Evolutionary conservation across 192 early-diverging fungal genomes (phyloP).

Genomic region (Martensiomyces pterosporus): DNA sequence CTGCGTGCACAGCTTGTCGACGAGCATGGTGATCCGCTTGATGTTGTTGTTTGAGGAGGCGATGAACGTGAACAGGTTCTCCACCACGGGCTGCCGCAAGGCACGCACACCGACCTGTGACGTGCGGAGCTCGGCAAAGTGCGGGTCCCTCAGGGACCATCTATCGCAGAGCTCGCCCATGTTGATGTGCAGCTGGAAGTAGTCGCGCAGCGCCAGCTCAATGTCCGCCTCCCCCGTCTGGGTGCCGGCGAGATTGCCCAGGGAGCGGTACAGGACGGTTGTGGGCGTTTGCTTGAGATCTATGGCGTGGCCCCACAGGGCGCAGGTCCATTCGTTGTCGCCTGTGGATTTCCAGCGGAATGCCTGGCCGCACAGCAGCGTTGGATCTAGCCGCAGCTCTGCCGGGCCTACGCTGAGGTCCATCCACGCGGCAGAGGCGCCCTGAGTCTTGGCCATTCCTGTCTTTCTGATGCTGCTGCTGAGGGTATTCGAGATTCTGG

Average conservation of each 20-base stretch:
- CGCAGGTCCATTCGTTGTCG: slow-evolving; percentile 56
- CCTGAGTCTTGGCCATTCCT: no score
- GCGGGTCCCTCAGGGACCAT: slow-evolving; percentile 59
- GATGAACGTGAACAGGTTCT: slow-evolving; percentile 88
- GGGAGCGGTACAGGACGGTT: slow-evolving; percentile 30
- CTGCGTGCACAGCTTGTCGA: slow-evolving; percentile 32
- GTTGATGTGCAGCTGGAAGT: slow-evolving; percentile 79
- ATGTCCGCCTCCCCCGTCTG: slow-evolving; percentile 12
- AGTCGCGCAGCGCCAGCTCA: slow-evolving; percentile 54
- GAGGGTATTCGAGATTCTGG: no score
- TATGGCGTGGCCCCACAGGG: slow-evolving; percentile 55
- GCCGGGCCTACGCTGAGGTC: no score
- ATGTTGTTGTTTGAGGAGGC: slow-evolving; percentile 97
- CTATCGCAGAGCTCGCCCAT: slow-evolving; percentile 54
- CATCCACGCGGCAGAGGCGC: no score
- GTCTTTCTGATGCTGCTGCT: neutral
- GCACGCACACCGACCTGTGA: slow-evolving; percentile 66
- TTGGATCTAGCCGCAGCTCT: slow-evolving; percentile 76
- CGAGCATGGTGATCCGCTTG: slow-evolving; percentile 67
- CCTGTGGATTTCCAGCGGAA: slow-evolving; percentile 83
- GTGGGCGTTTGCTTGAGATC: slow-evolving; percentile 58
- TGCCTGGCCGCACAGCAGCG: slow-evolving; percentile 83
- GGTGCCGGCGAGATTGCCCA: slow-evolving; percentile 3
- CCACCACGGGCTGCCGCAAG: slow-evolving; percentile 78
- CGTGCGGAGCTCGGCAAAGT: slow-evolving; percentile 53